These are phyloP conservation scores for Elsinoe ampelina DNA, from an alignment of 2,329 filamentous ascomycete genomes.

Conservation along the genomic window DNA sequence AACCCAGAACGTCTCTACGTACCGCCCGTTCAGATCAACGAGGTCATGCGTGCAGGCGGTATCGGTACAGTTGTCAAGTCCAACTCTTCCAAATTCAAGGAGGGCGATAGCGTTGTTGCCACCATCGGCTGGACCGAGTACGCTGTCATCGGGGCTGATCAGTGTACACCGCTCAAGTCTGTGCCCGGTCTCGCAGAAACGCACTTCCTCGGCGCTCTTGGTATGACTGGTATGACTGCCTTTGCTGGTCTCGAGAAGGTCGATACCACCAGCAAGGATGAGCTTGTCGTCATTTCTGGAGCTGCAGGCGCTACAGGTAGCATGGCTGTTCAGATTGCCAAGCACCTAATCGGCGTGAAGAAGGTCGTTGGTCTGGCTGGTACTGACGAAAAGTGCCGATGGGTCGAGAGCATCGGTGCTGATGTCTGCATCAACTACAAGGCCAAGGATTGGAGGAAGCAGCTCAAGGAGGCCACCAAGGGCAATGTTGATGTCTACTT, in stretches of 20 bases:
- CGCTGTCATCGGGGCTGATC: conserved; percentile 29
- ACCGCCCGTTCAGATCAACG: conserved; percentile 34
- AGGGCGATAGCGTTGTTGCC: conserved; percentile 30
- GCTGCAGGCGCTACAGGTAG: conserved; percentile 42
- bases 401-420: conserved; percentile 43
- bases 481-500: conserved; percentile 56
- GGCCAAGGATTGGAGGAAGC: conserved; percentile 35
- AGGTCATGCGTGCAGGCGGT: conserved; percentile 30
- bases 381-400: conserved; percentile 43
- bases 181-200: conserved; percentile 32
- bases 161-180: conserved; percentile 22
- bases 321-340: conserved; percentile 46
- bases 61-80: conserved; percentile 33
- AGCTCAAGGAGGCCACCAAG: conserved; percentile 39
- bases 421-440: conserved; percentile 50
- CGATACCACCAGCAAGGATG: conserved; percentile 31
- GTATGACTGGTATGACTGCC: conserved; percentile 36
- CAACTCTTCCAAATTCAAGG: conserved; percentile 23
- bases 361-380: conserved; percentile 45
- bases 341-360: conserved; percentile 36
- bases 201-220: conserved; percentile 40
- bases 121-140: conserved; percentile 35
- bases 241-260: conserved; percentile 40
- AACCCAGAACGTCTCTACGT: conserved; percentile 37
- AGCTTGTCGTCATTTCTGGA: conserved; percentile 39